Evolutionary conservation across 2,329 filamentous ascomycete genomes (phyloP), one percentile per base, ranked within the genome.

Genomic region (Truncatella angustata): DNA sequence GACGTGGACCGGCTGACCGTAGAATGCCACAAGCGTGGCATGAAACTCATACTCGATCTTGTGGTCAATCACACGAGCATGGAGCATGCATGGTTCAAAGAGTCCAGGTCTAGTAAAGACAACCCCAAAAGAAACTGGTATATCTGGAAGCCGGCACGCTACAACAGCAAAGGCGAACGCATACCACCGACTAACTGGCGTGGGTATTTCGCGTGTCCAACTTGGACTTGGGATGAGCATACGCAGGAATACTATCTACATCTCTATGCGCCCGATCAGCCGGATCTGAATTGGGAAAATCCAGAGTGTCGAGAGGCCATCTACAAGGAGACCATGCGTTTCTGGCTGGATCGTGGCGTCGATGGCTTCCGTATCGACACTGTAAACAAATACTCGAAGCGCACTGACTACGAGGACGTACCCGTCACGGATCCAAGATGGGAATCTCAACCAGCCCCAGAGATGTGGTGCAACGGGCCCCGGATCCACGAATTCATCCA

Each of bases 241-340:
- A 76, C 77, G 0, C 66, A 75, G 34, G 75, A 82, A 54, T 82
- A 81, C 54, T 82, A 81, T 52, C 67, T 82, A 1, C 77, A 79
- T 56, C 73, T 91, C 1, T 92, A 88, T 63, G 80, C 82, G 1
- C 74, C 80, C 0, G 81, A 86, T 44, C 88, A 91, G 63, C 88
- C 88, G 0, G 88, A 92, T 58, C 73, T 92, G 16, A 91, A 91
- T 63, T 91, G 88, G 87, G 85, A 90, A 51, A 85, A 86, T 45
- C 74, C 77, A 0, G 78, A 80, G 2, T 84, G 87, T 6, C 80
- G 86, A 5, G 73, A 83, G 48, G 88, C 84, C 0, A 85, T 90
- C 1, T 86, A 90, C 60, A 75, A 84, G 5, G 63, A 72, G 5
- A 82, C 86, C 4, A 86, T 90, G 78, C 74, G 76, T 0, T 91